Base-by-base conservation (phyloP, 306 rosid genomes). In the Cucurbita moschata region DNA sequence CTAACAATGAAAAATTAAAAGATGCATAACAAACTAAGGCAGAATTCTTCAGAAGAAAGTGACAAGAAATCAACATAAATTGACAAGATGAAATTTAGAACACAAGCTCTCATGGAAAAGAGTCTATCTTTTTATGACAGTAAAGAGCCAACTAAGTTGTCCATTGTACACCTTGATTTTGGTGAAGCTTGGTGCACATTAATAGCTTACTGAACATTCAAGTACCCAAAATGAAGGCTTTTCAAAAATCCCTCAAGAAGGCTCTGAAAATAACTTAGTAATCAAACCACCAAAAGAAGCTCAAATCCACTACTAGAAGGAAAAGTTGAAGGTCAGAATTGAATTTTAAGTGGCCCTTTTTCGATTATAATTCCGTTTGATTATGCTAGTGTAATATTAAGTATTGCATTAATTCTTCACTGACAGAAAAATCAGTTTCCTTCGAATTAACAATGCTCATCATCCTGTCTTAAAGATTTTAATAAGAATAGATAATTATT, bases 1-100 rank as follows among this genome's bases (percentile, higher is more conserved):
- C 98, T 94, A 82, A 72, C 37, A 49, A 62, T 75, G 23, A 39
- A 55, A 69, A 75, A 62, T 42, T 39, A 68, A 53, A 62, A 40
- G 52, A 59, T 21, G 60, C 23, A 52, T 42, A 83, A 23, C 35
- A 30, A 49, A 21, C 16, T 38, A 44, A 63, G 57, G 5, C 40
- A 43, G 52, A 18, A 19, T 43, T 21, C 13, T 42, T 18, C 73
- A 44, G 46, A 18, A 46, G 54, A 12, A 67, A 67, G 72, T 67
- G 72, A 65, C 26, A 19, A 40, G 0, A 67, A 14, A 5, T 4
- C 6, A 1, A 67, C 42, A 67, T 16, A 46, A 67, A 67, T 19
- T 67, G 72, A 67, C 26, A 10, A 37, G 3, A 21, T 40, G 18
- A 46, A 44, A 39, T 39, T 7, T 16, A 44, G 15, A 66, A 10